Conservation (phyloP, 225 moss, liverwort and hornwort species). For the Pseudoscleropodium purum region DNA sequence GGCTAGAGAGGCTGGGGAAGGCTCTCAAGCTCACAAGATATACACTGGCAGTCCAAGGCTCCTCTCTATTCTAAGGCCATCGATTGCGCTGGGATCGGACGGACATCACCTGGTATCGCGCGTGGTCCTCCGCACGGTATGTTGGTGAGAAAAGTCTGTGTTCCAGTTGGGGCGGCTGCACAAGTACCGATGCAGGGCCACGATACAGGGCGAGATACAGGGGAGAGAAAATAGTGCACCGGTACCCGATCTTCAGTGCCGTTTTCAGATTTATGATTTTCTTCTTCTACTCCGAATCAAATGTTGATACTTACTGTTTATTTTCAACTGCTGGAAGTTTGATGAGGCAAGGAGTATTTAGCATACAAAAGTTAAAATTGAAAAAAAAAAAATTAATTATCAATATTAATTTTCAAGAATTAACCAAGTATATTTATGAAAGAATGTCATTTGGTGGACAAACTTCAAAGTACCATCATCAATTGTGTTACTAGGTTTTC, state of each 20-base stretch:
- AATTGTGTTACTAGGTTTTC: too few species aligned
- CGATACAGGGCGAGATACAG: not conserved
- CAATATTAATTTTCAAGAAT: too few species aligned
- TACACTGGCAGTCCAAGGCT: not conserved
- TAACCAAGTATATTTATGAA: too few species aligned
- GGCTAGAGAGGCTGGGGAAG: rapidly evolving
- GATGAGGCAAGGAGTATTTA: too few species aligned
- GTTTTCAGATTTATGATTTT: not conserved
- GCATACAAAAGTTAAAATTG: too few species aligned
- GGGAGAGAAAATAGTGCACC: too few species aligned
- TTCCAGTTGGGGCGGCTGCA: not conserved
- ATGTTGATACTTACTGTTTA: too few species aligned
- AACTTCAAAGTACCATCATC: too few species aligned
- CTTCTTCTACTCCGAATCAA: not conserved
- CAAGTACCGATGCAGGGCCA: not conserved
- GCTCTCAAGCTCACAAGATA: not conserved
- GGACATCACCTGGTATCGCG: not conserved
- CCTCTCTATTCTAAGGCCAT: not conserved
- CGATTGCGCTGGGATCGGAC: not conserved
- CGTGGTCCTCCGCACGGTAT: not conserved
- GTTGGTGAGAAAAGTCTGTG: not conserved
- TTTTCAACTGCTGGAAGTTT: too few species aligned
- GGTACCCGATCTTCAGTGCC: not conserved
- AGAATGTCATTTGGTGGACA: too few species aligned
- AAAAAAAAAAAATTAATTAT: too few species aligned